Evolutionary conservation across 345 rosid genomes (phyloP).

Genomic region (Streptanthus diversifolius): DNA sequence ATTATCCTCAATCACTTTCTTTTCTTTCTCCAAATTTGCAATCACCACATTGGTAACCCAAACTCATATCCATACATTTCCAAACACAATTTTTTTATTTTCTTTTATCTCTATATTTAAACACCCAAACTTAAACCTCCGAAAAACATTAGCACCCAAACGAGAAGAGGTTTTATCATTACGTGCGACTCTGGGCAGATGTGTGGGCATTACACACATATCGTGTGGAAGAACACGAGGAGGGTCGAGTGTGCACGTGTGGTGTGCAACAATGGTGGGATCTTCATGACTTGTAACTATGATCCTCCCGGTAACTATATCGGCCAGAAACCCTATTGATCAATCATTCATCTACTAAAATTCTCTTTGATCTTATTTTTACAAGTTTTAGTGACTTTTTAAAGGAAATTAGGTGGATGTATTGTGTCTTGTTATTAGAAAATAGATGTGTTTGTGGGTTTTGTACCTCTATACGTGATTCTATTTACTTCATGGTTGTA

Average conservation of each 20-base stretch:
- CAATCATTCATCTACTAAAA: not conserved
- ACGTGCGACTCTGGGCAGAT: slow-evolving; percentile 58
- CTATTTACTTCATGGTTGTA: not conserved
- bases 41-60: slow-evolving; percentile 12
- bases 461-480: not conserved
- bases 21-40: not conserved
- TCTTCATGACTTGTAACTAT: slow-evolving; percentile 89
- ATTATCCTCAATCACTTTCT: not conserved
- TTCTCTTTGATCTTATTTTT: slow-evolving; percentile 13
- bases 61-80: slow-evolving; percentile 21
- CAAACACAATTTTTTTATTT: not conserved
- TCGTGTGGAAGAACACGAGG: slow-evolving; percentile 69
- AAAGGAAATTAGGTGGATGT: slow-evolving; percentile 7
- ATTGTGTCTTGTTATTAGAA: slow-evolving; percentile 3
- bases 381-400: not conserved
- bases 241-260: slow-evolving; percentile 74
- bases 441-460: slow-evolving; percentile 11
- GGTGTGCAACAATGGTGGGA: slow-evolving; percentile 70
- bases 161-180: slow-evolving; percentile 69
- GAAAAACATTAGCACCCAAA: slow-evolving; percentile 19
- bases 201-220: slow-evolving; percentile 91
- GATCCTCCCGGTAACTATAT: slow-evolving; percentile 79
- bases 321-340: slow-evolving; percentile 72
- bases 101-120: slow-evolving; percentile 7
- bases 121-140: slow-evolving; percentile 12